Evolutionary conservation across 257 asterid genomes (phyloP).

Genomic region (Solanum ossicruentum): DNA sequence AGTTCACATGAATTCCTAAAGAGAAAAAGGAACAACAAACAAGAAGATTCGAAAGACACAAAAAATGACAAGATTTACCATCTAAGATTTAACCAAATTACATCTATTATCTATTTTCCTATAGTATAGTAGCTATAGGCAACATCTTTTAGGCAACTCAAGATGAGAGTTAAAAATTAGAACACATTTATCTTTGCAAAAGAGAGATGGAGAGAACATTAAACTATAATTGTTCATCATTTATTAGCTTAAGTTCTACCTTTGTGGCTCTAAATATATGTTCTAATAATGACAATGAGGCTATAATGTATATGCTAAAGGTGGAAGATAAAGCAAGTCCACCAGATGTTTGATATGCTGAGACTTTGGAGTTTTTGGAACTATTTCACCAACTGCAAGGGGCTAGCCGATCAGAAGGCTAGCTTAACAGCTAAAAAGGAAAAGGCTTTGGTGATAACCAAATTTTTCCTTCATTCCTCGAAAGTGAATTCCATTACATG

Average conservation of each 20-base stretch:
- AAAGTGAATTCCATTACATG: background rate
- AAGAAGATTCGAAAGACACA: background rate
- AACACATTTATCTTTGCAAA: background rate
- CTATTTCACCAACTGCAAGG: background rate
- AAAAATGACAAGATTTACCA: background rate
- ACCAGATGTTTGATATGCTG: background rate
- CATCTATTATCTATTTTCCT: background rate
- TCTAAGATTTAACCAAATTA: background rate
- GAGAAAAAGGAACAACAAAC: background rate
- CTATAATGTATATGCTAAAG: background rate
- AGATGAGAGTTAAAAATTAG: background rate
- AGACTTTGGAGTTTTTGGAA: background rate
- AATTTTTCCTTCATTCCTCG: background rate
- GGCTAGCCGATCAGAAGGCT: background rate
- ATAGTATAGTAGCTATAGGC: background rate
- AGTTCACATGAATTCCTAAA: background rate
- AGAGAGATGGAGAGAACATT: background rate
- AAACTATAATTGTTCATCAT: background rate
- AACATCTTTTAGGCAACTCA: background rate
- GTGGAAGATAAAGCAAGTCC: background rate
- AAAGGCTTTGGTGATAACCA: background rate
- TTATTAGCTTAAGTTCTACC: background rate
- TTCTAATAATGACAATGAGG: background rate
- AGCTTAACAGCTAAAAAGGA: background rate
- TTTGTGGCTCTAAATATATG: background rate